Evolutionary conservation across 2,329 filamentous ascomycete species (phyloP).

Genomic region (Sporothrix inflata): DNA sequence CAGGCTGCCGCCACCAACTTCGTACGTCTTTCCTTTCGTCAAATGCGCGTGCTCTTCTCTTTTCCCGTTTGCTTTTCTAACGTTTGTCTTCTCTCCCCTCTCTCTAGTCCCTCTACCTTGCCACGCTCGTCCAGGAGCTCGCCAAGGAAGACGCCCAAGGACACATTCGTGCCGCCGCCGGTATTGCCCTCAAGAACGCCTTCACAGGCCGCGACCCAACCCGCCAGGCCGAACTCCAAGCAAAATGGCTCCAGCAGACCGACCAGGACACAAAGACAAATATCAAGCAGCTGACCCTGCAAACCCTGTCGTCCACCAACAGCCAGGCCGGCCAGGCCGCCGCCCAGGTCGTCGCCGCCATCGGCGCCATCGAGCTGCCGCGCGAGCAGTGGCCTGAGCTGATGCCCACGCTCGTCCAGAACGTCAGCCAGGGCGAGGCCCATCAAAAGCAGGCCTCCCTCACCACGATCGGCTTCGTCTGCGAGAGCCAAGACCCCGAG

Average conservation of each 20-base stretch:
- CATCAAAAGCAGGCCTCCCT: constrained; percentile 93
- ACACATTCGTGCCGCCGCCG: constrained; percentile 88
- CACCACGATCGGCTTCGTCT: constrained; percentile 97
- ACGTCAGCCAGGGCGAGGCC: constrained; percentile 83
- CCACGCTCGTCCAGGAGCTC: constrained; percentile 89
- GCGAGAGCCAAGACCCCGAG: constrained; percentile 89
- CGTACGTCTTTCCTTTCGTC: constrained; percentile 56
- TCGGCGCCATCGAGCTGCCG: constrained; percentile 92
- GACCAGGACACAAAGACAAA: constrained; percentile 79
- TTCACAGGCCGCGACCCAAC: constrained; percentile 91
- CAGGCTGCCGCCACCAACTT: constrained; percentile 95
- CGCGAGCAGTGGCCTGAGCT: constrained; percentile 91
- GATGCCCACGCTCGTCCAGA: constrained; percentile 86
- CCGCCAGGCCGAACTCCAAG: constrained; percentile 86
- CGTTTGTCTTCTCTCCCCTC: constrained; percentile 21
- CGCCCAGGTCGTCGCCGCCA: constrained; percentile 92
- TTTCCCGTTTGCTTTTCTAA: constrained; percentile 6
- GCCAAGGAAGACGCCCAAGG: constrained; percentile 84
- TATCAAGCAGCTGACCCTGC: constrained; percentile 88
- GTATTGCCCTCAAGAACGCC: constrained; percentile 96
- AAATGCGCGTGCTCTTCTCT: constrained; percentile 1
- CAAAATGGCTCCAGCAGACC: constrained; percentile 87
- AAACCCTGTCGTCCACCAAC: constrained; percentile 81
- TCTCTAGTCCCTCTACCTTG: constrained; percentile 81
- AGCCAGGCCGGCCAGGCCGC: constrained; percentile 83